A percentile compares a stretch with the other conserved stretches of the same genome.
These are phyloP conservation scores for Sclerotiophoma versabilis DNA, from an alignment of 2,329 filamentous ascomycete species.

Conservation along the genomic window DNA sequence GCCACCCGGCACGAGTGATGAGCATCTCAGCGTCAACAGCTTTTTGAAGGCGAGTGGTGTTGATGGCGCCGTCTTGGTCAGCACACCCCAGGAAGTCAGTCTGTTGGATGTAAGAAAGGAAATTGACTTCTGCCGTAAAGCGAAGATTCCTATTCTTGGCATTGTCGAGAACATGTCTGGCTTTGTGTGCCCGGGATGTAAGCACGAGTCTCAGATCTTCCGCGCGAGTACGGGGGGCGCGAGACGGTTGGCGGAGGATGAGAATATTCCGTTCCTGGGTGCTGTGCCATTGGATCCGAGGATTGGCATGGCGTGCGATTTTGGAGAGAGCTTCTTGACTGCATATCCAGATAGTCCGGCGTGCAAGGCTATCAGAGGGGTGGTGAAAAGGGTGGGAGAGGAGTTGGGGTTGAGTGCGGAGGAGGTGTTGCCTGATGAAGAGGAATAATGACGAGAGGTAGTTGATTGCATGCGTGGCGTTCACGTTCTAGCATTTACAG, in stretches of 20 bases:
- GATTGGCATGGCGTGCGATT: slow-evolving; percentile 96
- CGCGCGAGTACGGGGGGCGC: slow-evolving; percentile 89
- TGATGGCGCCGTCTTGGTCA: slow-evolving; percentile 90
- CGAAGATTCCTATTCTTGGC: slow-evolving; percentile 85
- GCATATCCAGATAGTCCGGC: slow-evolving; percentile 92
- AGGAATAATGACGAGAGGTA: slow-evolving; percentile 9
- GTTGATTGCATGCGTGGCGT: slow-evolving; percentile 4
- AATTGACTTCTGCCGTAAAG: slow-evolving; percentile 96
- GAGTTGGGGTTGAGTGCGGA: slow-evolving; percentile 41
- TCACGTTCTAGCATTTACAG: background rate
- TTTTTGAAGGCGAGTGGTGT: slow-evolving; percentile 91
- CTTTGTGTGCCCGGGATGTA: slow-evolving; percentile 94
- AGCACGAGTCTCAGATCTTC: slow-evolving; percentile 83
- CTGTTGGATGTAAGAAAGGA: slow-evolving; percentile 95
- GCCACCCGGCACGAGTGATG: slow-evolving; percentile 92
- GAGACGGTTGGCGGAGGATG: slow-evolving; percentile 79
- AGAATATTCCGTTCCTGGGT: slow-evolving; percentile 86
- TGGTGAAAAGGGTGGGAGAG: slow-evolving; percentile 75
- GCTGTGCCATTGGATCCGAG: slow-evolving; percentile 89
- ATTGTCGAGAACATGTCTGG: slow-evolving; percentile 98
- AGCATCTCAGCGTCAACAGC: slow-evolving; percentile 92
- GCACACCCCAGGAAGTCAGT: slow-evolving; percentile 92
- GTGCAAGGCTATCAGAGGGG: slow-evolving; percentile 78
- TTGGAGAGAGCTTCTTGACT: slow-evolving; percentile 96
- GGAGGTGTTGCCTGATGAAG: slow-evolving; percentile 37